Base-by-base conservation (phyloP, 2,329 filamentous ascomycete species). In the Aureobasidium zeae region DNA sequence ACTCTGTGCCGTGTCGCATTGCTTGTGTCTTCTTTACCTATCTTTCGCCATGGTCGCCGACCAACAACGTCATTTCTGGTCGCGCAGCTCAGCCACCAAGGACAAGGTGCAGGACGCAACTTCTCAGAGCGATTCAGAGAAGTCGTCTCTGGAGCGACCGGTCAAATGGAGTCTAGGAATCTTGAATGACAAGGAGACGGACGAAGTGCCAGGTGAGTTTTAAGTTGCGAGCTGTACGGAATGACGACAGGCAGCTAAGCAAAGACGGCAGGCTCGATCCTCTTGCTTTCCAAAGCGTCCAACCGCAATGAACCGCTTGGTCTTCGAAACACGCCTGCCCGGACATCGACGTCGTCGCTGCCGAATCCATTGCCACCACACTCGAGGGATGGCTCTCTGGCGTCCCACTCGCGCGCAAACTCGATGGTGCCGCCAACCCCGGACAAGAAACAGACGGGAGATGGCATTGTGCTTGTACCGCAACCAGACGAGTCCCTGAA, bases 401-500 rank as follows among this genome's bases (percentile, higher is more conserved):
- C 32, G 9, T 25, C 38, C 3, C 50, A 46, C 16, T 39, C 37
- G 1, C 51, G 52, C 20, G 26, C 30, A 8, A 44, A 45, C 15
- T 43, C 46, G 6, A 32, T 45, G 2, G 33, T 34, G 11, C 32
- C 38, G 12, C 38, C 38, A 12, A 42, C 42, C 1, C 49, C 53
- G 10, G 68, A 67, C 33, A 77, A 78, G 65, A 95, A 95, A 68
- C 81, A 72, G 51, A 94, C 87, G 2, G 65, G 73, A 25, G 83
- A 94, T 59, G 87, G 87, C 12, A 86, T 95, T 54, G 86, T 96
- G 44, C 68, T 96, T 11, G 83, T 93, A 0, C 89, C 89, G 0
- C 89, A 96, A 59, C 89, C 89, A 0, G 87, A 95, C 48, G 87
- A 95, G 39, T 87, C 85, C 0, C 69, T 73, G 39, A 95, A 96